A percentile compares a stretch with the other conserved stretches of the same genome.
Conservation (phyloP, 257 asterid species). For the Oldenlandia corymbosa region DNA sequence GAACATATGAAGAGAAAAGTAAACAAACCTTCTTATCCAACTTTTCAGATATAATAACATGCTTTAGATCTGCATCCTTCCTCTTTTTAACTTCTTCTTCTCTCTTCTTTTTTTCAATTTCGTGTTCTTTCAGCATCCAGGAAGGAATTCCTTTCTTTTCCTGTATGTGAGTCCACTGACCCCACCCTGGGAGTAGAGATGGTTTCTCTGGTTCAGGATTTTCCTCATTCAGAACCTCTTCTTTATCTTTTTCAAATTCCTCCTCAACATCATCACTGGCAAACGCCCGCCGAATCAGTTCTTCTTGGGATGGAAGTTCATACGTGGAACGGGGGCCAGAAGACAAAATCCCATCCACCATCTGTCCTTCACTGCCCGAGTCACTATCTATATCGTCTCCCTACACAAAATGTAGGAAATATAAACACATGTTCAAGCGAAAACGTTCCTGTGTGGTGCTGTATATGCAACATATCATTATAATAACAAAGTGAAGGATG, state of each 20-base stretch:
- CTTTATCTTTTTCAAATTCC: conserved; percentile 75
- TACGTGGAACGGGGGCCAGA: conserved; percentile 55
- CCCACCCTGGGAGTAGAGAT: conserved; percentile 86
- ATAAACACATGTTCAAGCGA: no score
- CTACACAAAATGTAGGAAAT: conserved; percentile 21
- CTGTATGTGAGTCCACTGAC: conserved; percentile 88
- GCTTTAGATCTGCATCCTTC: conserved; percentile 77
- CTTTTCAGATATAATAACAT: conserved; percentile 91
- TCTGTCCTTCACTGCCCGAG: conserved; percentile 67
- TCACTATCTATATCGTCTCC: conserved; percentile 43
- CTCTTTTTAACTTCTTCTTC: conserved; percentile 77
- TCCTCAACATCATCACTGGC: conserved; percentile 96
- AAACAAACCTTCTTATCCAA: conserved; percentile 72
- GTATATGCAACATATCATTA: conserved; percentile 9
- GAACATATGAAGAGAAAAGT: neutral
- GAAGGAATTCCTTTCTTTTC: conserved; percentile 78
- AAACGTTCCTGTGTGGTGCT: conserved; percentile 4
- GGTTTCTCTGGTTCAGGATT: conserved; percentile 89
- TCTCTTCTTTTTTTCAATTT: conserved; percentile 66
- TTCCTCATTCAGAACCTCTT: conserved; percentile 67
- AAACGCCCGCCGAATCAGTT: conserved; percentile 84
- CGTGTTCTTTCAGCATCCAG: conserved; percentile 80
- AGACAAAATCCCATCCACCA: conserved; percentile 90
- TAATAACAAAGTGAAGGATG: no score
- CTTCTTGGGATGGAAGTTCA: conserved; percentile 87